phyloP scores from a whole-genome alignment of 352 stramenopile species.

The Phytophthora uliginosa region DNA sequence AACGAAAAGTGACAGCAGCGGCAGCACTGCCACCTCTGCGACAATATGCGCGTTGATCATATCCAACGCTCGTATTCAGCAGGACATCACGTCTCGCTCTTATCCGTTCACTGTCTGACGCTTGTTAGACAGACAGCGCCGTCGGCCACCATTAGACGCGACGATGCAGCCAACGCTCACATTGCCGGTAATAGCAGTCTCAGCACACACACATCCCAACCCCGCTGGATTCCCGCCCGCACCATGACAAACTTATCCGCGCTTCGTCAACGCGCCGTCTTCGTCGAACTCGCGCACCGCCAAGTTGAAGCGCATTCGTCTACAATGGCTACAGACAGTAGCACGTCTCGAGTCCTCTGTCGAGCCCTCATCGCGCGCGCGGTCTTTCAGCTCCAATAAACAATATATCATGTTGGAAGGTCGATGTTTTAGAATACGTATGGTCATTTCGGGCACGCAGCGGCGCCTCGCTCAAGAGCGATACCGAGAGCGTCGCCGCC shows the following conservation, averaged over 20 bases:
- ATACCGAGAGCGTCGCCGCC: neutral
- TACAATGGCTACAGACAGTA: neutral
- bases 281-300: neutral
- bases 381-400: no score
- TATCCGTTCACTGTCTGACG: conserved; percentile 15
- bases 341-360: no score
- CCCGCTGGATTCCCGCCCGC: neutral
- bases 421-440: no score
- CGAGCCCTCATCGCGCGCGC: no score
- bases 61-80: conserved; percentile 5
- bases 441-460: no score
- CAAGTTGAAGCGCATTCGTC: neutral
- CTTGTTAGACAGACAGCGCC: neutral
- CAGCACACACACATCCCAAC: conserved; percentile 7
- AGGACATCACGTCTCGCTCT: conserved; percentile 8
- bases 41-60: conserved; percentile 6
- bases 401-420: no score
- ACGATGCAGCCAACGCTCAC: conserved; percentile 5
- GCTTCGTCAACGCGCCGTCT: neutral
- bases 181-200: conserved; percentile 14
- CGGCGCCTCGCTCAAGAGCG: neutral
- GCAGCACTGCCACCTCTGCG: neutral
- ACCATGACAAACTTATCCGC: neutral
- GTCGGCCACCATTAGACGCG: neutral
- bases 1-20: conserved; percentile 20